Evolutionary conservation across 2,329 filamentous ascomycete genomes (phyloP), one percentile per base, ranked within the genome.

Genomic region (Whalleya microplaca): DNA sequence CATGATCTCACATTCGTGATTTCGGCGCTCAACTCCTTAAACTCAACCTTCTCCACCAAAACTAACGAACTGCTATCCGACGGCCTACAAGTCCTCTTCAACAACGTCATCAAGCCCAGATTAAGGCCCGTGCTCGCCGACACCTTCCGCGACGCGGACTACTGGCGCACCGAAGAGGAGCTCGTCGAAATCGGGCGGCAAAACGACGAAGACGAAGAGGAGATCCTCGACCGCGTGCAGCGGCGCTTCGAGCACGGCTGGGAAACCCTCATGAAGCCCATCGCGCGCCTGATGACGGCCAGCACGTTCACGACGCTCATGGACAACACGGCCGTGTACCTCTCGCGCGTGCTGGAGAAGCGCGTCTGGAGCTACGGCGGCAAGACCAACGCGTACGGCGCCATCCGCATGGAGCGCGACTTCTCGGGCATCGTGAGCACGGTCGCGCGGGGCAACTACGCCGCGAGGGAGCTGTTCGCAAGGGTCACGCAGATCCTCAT

Each of bases 131-230:
- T 97, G 2, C 80, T 99, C 10, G 84, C 86, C 18, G 94, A 99
- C 56, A 88, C 92, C 0, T 98, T 98, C 80, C 88, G 93, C 43
- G 94, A 98, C 67, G 85, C 91, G 20, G 92, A 97, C 74, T 99
- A 99, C 75, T 82, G 85, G 8, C 78, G 91, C 2, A 81, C 80
- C 1, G 83, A 87, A 58, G 82, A 86, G 42, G 85, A 88, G 51
- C 71, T 87, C 12, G 76, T 76, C 9, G 84, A 87, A 21, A 71
- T 82, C 6, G 82, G 82, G 7, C 76, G 78, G 44, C 78, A 82
- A 56, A 78, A 80, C 55, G 81, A 83, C 20, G 78, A 83, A 56
- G 76, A 80, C 21, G 81, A 84, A 65, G 80, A 79, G 48, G 78
- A 78, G 58, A 67, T 81, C 2, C 72, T 83, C n/a, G 89, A 92